Evolutionary conservation across 1,139 yeast species (phyloP).

Genomic region (Pichia sp.): DNA sequence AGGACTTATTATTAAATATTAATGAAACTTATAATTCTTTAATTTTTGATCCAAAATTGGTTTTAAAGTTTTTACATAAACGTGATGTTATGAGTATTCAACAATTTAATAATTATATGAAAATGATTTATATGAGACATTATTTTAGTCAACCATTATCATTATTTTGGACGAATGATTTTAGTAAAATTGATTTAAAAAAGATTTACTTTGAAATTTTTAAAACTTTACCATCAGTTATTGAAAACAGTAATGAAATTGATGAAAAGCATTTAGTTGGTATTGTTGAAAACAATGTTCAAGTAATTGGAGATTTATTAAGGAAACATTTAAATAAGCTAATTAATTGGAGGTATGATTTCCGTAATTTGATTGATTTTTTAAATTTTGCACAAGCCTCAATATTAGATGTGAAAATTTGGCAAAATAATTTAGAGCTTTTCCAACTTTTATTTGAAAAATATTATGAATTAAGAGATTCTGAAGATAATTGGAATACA

Average conservation of each 20-base stretch:
- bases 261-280: slow-evolving; percentile 15
- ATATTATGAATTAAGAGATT: slow-evolving; percentile 19
- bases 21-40: slow-evolving; percentile 30
- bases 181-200: slow-evolving; percentile 31
- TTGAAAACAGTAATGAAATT: slow-evolving; percentile 25
- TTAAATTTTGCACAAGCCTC: slow-evolving; percentile 25
- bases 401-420: slow-evolving; percentile 20
- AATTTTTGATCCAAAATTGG: slow-evolving; percentile 28
- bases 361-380: slow-evolving; percentile 26
- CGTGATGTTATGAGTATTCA: slow-evolving; percentile 25
- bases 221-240: slow-evolving; percentile 42
- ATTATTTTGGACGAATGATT: slow-evolving; percentile 35
- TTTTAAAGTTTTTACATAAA: slow-evolving; percentile 22
- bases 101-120: slow-evolving; percentile 49
- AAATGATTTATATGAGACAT: slow-evolving; percentile 62
- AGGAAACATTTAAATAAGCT: slow-evolving; percentile 24
- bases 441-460: slow-evolving; percentile 24
- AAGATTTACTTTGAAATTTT: slow-evolving; percentile 35
- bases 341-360: slow-evolving; percentile 27
- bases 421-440: slow-evolving; percentile 27
- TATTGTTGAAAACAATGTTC: slow-evolving; percentile 16
- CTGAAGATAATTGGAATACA: slow-evolving; percentile 8
- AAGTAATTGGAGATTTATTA: slow-evolving; percentile 21
- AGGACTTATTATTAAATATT: slow-evolving; percentile 30
- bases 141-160: slow-evolving; percentile 66